Base-by-base conservation (phyloP, 139 green algal species). In the Micractinium conductrix region DNA sequence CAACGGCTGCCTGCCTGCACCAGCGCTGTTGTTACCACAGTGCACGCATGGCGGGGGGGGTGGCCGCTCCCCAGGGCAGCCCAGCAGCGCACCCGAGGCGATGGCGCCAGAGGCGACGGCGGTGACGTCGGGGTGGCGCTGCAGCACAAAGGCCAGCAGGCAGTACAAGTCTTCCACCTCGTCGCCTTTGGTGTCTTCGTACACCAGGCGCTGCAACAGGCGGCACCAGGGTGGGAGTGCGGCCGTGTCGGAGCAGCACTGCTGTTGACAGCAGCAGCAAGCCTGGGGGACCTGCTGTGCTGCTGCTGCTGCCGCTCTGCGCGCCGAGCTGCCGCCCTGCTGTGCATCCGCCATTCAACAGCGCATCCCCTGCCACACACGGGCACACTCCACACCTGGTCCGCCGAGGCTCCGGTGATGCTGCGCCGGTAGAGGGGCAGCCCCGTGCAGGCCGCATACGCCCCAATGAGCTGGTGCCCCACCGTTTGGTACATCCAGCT, bases 401-500 rank as follows among this genome's bases (percentile, higher is more conserved):
- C 78, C 24, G 79, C 81, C 72, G 90, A 92, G 28, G 79, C 42
- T 7, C 96, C 96, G 0, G 43, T 40, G 43, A 99, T 96, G 9
- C 86, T 60, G 1, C 91, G 85, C 17, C 96, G 91, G 81, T 95
- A 96, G 21, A 99, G 84, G 4, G 96, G 96, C 60, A 99, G 70
- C 0, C 92, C 93, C 71, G 91, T 96, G 89, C 96, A 98, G 22
- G 84, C 43, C 0, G 96, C 89, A 33, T 98, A 98, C 0, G 90
- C 89, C 0, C 75, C 91, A 4, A 99, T 80, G 26, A 98, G 48
- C 81, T 96, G 88, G 74, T 99, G 96, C 1, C 96, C 96, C 28
- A 98, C 96, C 17, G 96, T 99, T 78, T 99, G 96, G 81, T 95
- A 99, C 93, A 98, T 98, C 85, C 94, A 98, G 55, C 93, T 97